Base-by-base conservation (phyloP, 2,329 filamentous ascomycete species). In the Pseudohalonectria lignicola region DNA sequence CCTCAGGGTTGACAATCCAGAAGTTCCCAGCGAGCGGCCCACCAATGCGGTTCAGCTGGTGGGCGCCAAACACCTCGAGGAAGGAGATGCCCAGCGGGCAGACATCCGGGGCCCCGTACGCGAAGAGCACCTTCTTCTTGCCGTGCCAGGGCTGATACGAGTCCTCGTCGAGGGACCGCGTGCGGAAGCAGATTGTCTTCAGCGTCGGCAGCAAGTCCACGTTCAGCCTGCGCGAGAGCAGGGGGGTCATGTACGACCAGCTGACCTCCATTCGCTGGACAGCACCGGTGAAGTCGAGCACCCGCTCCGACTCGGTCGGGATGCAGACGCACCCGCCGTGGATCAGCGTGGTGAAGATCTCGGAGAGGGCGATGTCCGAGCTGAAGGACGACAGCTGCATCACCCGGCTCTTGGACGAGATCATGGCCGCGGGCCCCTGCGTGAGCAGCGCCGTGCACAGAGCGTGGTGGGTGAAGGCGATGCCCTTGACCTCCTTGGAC, bases 241-340 rank as follows among this genome's bases (percentile, higher is more conserved):
- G 64, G 2, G 76, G 71, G 1, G 78, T 80, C 45, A 77, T 63
- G 46, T 71, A 66, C 3, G 65, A 67, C 60, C 64, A 68, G 34
- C 64, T 72, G 21, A 67, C 67, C 13, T 65, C 53, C 60, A 71
- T 69, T 1, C 62, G 53, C 5, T 61, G 60, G 21, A 79, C 69
- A 1, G 63, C 64, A 2, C 62, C 66, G 2, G 61, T 54, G 4
- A 78, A 56, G 39, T 75, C 64, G 38, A 66, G 62, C 25, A 68
- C 51, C 13, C 68, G 56, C 39, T 74, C 67, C 5, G 62, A 51
- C 1, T 67, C 56, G 5, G 66, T 64, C 0, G 76, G 74, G 0
- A 79, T 60, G 41, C 75, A 79, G 5, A 80, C 61, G 39, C 71
- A 77, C 0, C 71, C 76, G 16, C 77, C 77, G 19, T 66, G 56